phyloP scores from a whole-genome alignment of 345 rosid genomes.

The Euphorbia lathyris region DNA sequence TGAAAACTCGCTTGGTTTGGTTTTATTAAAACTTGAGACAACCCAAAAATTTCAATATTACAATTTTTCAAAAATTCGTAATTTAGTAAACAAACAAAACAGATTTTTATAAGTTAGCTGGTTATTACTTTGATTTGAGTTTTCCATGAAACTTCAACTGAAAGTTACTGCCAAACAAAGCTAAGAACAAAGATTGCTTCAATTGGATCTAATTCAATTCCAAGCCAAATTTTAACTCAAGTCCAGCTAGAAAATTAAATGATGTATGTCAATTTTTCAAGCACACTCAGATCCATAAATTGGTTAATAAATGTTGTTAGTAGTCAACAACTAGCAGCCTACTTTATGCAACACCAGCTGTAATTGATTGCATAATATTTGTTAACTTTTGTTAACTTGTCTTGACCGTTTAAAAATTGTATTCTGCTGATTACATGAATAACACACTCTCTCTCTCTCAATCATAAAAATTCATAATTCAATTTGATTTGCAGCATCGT shows the following conservation, averaged over 20 bases:
- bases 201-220: not conserved
- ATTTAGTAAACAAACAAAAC: not conserved
- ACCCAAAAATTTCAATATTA: not conserved
- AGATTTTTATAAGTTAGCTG: not conserved
- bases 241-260: not conserved
- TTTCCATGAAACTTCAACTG: not conserved
- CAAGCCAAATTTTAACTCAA: not conserved
- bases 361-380: not conserved
- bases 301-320: not conserved
- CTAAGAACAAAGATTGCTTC: not conserved
- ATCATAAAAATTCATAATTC: not conserved
- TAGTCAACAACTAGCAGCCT: not conserved
- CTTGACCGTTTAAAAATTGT: no score
- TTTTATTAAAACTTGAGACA: not conserved
- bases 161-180: not conserved
- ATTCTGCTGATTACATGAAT: not conserved
- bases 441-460: not conserved
- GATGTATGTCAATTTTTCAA: not conserved
- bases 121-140: not conserved
- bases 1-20: not conserved
- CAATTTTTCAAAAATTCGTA: not conserved
- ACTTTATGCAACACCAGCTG: not conserved
- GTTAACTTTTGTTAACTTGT: no score
- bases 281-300: not conserved
- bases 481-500: not conserved